Conservation (phyloP, 345 rosid genomes). For the Salix purpurea region DNA sequence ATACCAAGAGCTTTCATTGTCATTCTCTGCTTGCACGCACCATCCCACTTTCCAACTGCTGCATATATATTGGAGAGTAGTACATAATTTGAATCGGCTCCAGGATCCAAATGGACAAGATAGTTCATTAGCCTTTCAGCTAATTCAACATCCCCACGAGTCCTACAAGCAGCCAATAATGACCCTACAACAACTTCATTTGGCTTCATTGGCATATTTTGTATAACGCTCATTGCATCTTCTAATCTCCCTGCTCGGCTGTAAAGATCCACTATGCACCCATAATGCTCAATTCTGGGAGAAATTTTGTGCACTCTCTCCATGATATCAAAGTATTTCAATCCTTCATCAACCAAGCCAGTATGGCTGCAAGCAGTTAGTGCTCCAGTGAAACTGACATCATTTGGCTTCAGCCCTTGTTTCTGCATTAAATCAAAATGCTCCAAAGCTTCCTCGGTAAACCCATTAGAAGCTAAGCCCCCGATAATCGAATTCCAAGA, state of each 20-base stretch:
- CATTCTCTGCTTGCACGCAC: constrained; percentile 60
- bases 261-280: constrained; percentile 81
- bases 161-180: constrained; percentile 66
- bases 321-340: constrained; percentile 49
- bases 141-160: constrained; percentile 40
- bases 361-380: constrained; percentile 28
- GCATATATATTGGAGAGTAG: constrained; percentile 71
- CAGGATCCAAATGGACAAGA: constrained; percentile 43
- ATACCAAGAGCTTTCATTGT: constrained; percentile 66
- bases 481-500: constrained; percentile 30
- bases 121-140: constrained; percentile 54
- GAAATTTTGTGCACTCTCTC: constrained; percentile 39
- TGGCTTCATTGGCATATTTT: constrained; percentile 73
- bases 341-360: constrained; percentile 60
- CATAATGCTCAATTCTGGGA: constrained; percentile 77
- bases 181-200: constrained; percentile 75
- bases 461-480: constrained; percentile 23
- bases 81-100: constrained; percentile 57
- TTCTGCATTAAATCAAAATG: constrained; percentile 20
- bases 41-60: constrained; percentile 67
- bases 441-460: constrained; percentile 15
- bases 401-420: constrained; percentile 19
- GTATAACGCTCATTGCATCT: constrained; percentile 51
- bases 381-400: constrained; percentile 27
- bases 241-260: constrained; percentile 79